Base-by-base conservation (phyloP, 1,284 basidiomycete genomes). In the Exobasidium cylindrosporum region DNA sequence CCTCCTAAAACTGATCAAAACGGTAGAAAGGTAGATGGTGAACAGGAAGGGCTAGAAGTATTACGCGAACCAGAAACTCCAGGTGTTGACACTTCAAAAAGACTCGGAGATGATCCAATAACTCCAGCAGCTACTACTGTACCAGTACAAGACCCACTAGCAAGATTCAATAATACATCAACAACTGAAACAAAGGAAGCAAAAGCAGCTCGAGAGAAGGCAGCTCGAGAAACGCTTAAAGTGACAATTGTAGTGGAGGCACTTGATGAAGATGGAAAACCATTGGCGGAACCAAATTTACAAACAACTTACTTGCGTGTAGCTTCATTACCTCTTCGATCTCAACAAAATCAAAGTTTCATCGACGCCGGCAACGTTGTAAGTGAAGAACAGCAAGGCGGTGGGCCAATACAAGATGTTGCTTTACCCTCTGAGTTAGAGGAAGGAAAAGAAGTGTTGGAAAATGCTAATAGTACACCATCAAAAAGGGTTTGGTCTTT, bases 191-290 rank as follows among this genome's bases (percentile, higher is more conserved):
- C 69, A 14, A 69, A 69, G 26, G 73, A 74, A 58, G 69, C 66
- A 57, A 60, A 66, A 6, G 58, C 66, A 1, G 71, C 69, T 21
- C 61, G 71, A 17, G 71, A 73, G 50, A 72, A 70, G 55, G 68
- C 67, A 2, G 72, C 72, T 30, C 63, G 69, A 31, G 73, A 76
- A 53, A 76, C 74, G 31, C 63, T 76, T 57, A 71, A 73, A 32
- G 29, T 78, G 2, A 66, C 72, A 23, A 65, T 79, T 10, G 66
- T 74, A 1, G 68, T 79, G 13, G 77, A 79, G 59, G 77, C 76
- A 24, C 64, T 78, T 6, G 76, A 77, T 53, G 76, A 77, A 31
- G 64, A 71, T 23, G 73, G 68, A 4, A 56, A 64, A 21, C 71
- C 74, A 0, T 61, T 77, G 1, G 53, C 55, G 13, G 65, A 72